phyloP scores from a whole-genome alignment of 2,329 filamentous ascomycete species.

The Ophiostoma pallidulum region DNA sequence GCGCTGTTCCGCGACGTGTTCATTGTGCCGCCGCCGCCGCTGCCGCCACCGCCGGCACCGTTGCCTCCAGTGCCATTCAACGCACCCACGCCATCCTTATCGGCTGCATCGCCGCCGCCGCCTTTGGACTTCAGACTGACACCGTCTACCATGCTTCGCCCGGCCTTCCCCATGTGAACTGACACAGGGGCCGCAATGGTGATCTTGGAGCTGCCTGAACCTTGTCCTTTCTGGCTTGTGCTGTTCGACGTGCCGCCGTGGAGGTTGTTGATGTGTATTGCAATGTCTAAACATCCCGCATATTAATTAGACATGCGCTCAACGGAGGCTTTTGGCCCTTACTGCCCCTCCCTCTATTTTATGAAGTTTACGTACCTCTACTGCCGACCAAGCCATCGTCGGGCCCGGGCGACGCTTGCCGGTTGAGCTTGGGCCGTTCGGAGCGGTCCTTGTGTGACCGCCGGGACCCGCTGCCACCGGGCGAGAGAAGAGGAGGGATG shows the following conservation, averaged over 20 bases:
- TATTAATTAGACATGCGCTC: too few species aligned
- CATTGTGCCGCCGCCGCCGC: not conserved
- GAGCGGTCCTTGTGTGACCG: conserved; percentile 48
- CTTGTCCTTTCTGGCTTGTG: not conserved
- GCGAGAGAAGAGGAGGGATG: conserved; percentile 41
- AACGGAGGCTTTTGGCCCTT: not conserved
- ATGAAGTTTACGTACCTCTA: too few species aligned
- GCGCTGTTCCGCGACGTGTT: not conserved
- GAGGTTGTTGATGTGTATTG: not conserved
- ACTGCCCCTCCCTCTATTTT: too few species aligned
- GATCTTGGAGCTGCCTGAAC: too few species aligned
- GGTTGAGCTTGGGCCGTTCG: conserved; percentile 50
- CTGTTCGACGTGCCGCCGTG: not conserved
- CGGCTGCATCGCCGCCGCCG: too few species aligned
- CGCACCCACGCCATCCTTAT: too few species aligned
- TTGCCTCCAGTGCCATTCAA: too few species aligned
- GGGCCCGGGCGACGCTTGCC: conserved; percentile 53
- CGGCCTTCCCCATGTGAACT: too few species aligned
- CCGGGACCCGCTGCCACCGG: conserved; percentile 38
- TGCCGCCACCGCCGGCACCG: conserved; percentile 19
- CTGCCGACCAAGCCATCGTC: not conserved
- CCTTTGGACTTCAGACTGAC: too few species aligned
- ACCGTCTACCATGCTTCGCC: too few species aligned
- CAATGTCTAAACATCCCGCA: too few species aligned
- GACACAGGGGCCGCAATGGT: too few species aligned